Evolutionary conservation across 2,329 filamentous ascomycete genomes (phyloP), one percentile per base, ranked within the genome.

Genomic region (Gaeumannomyces tritici): DNA sequence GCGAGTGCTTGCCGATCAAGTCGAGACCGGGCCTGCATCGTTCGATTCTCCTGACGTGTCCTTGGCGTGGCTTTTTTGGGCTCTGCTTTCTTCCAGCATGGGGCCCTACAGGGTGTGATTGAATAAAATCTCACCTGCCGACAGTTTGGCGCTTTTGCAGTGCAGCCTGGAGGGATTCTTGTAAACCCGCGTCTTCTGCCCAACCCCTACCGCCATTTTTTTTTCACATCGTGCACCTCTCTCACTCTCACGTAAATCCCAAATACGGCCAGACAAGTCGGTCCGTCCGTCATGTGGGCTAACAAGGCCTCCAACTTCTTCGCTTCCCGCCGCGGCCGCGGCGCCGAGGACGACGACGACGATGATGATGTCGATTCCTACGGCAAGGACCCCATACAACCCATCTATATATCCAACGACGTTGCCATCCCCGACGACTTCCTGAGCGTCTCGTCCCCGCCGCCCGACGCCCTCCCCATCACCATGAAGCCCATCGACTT

Each of bases 401-500:
- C 47, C 24, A 57, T 28, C 24, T 65, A 65, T 57, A 57, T 51
- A 8, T 77, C 74, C 54, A 70, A 71, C 8, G 70, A 74, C 8
- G 71, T 81, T 26, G 54, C 67, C 28, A 71, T 80, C 47, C 79
- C 82, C 0, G 65, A 72, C 29, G 71, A 73, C 63, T 85, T 84
- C 69, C 77, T 86, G 51, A 66, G 71, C 28, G 6, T 54, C 31
- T 66, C 2, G 9, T 58, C 59, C 57, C 55, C 60, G 24, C 71
- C 82, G 63, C 65, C 75, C 27, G 73, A 79, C 62, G 73, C 77
- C 5, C 61, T 70, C 29, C 76, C 79, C 31, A 76, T 85, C 54
- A 79, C 69, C 13, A 74, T 79, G 55, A 70, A 71, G 3, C 72
- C 72, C 21, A 79, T 90, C 68, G 76, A 89, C 71, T 89, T 87